Evolutionary conservation across 2,329 filamentous ascomycete genomes (phyloP), one percentile per base, ranked within the genome.

Genomic region (Aureobasidium subglaciale): DNA sequence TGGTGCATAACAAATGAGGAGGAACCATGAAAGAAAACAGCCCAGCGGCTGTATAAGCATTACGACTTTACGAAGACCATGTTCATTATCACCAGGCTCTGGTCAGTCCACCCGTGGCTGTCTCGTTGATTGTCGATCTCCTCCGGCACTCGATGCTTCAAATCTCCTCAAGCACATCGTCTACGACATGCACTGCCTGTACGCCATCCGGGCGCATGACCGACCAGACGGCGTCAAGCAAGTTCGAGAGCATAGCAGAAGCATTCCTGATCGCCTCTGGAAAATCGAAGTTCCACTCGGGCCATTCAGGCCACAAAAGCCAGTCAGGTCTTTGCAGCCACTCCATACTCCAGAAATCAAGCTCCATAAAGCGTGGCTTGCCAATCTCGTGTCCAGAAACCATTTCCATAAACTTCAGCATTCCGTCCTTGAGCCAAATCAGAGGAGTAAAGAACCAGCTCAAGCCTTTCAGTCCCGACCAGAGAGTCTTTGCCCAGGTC

Each of bases 1-100:
- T 96, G 18, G 86, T 89, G 80, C 87, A 96, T 71, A 97, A 97
- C 68, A 83, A 67, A 62, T 70, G 58, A 64, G 49, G n/a, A 32
- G 24, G 24, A 7, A 27, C 8, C 5, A 20, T 25, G 15, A 13
- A 34, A 48, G 20, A n/a, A 16, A 37, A 24, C 5, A n/a, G 4
- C n/a, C n/a, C 32, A 18, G 29, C 5, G 15, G 24, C 43, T 45
- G 41, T 5, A 30, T 20, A 30, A n/a, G 34, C 15, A 34, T 34
- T 34, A 35, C 43, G 43, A 48, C 43, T 32, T 35, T 34, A 48
- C 29, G 43, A 35, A 22, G 32, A 16, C 8, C 25, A 35, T 24
- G 9, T 25, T 40, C 32, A 15, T 38, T 25, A 11, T n/a, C n/a
- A n/a, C n/a, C n/a, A n/a, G n/a, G n/a, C n/a, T n/a, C n/a, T n/a